phyloP scores from a whole-genome alignment of 2,329 filamentous ascomycete genomes.

The Neospermospora avenae region DNA sequence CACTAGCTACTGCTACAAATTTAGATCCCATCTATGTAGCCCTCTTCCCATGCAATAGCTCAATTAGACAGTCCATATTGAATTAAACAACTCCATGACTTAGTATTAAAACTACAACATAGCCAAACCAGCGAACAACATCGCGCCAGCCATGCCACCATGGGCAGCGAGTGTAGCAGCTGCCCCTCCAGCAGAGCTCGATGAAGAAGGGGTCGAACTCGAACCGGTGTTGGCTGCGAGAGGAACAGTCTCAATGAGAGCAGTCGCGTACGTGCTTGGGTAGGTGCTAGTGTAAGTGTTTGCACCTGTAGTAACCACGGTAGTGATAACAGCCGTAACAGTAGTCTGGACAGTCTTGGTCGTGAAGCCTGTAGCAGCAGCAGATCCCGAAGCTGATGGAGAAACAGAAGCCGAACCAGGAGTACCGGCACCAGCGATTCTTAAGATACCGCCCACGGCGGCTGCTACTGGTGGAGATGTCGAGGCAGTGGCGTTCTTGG shows the following conservation, averaged over 20 bases:
- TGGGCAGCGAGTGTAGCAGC: slow-evolving; percentile 3
- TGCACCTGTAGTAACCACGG: slow-evolving; percentile 1
- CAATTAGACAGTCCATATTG: not conserved
- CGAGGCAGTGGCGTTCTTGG: slow-evolving; percentile 35
- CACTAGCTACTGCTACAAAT: not conserved
- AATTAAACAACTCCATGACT: no score
- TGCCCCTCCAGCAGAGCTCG: not conserved
- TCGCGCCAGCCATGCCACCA: slow-evolving; percentile 6
- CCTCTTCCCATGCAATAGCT: not conserved
- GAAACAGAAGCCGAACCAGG: not conserved
- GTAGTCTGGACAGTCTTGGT: slow-evolving; percentile 12
- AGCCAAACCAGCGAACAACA: slow-evolving; percentile 5
- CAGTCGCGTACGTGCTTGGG: slow-evolving; percentile 14
- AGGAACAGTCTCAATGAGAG: not conserved
- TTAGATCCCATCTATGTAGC: not conserved
- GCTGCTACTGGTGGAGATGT: slow-evolving; percentile 37
- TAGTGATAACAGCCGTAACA: slow-evolving; percentile 13
- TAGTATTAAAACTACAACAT: not conserved
- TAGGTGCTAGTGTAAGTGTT: slow-evolving; percentile 13
- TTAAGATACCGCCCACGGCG: slow-evolving; percentile 35
- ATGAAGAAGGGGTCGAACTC: not conserved
- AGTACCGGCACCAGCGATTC: slow-evolving; percentile 15
- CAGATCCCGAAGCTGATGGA: not conserved
- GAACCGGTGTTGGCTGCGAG: not conserved
- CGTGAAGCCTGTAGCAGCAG: not conserved